Evolutionary conservation across 176 grass and related monocot genomes (phyloP).

Genomic region (Cenchrus fungigraminus): DNA sequence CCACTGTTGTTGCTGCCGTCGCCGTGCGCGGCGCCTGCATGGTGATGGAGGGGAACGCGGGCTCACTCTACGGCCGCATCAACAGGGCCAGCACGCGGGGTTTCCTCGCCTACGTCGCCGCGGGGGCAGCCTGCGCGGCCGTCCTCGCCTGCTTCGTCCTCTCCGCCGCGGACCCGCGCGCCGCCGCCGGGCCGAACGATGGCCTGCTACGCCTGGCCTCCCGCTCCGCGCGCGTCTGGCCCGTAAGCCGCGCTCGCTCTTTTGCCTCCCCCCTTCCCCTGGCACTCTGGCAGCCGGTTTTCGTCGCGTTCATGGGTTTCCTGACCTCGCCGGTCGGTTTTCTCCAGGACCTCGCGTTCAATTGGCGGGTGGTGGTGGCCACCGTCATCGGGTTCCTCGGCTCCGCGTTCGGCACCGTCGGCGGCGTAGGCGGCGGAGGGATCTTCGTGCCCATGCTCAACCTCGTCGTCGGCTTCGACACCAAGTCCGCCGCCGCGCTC

Average conservation of each 20-base stretch:
- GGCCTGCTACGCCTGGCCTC: slow-evolving; percentile 41
- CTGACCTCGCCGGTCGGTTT: slow-evolving; percentile 4
- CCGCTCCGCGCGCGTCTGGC: slow-evolving; percentile 63
- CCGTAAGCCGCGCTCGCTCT: slow-evolving; percentile 57
- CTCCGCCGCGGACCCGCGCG: slow-evolving; percentile 21
- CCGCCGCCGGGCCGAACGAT: not conserved
- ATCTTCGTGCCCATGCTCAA: slow-evolving; percentile 97
- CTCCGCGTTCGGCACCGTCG: slow-evolving; percentile 94
- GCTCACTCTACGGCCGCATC: slow-evolving; percentile 46
- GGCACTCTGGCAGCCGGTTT: no score
- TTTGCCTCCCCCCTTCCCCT: not conserved
- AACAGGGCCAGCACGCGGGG: slow-evolving; percentile 56
- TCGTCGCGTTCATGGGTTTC: not conserved
- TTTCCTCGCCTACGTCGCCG: slow-evolving; percentile 66
- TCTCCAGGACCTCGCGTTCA: slow-evolving; percentile 71
- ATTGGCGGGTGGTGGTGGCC: slow-evolving; percentile 70
- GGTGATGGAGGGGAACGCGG: slow-evolving; percentile 25
- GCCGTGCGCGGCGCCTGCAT: not conserved
- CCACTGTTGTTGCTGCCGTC: not conserved
- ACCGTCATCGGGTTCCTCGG: slow-evolving; percentile 88
- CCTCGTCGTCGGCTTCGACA: slow-evolving; percentile 95
- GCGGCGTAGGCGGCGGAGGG: slow-evolving; percentile 93
- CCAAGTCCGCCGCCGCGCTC: slow-evolving; percentile 93
- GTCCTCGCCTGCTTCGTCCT: slow-evolving; percentile 62
- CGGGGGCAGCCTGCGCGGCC: slow-evolving; percentile 47